Base-by-base conservation (phyloP, 805 yeast genomes). In the Candida qinlingensis region DNA sequence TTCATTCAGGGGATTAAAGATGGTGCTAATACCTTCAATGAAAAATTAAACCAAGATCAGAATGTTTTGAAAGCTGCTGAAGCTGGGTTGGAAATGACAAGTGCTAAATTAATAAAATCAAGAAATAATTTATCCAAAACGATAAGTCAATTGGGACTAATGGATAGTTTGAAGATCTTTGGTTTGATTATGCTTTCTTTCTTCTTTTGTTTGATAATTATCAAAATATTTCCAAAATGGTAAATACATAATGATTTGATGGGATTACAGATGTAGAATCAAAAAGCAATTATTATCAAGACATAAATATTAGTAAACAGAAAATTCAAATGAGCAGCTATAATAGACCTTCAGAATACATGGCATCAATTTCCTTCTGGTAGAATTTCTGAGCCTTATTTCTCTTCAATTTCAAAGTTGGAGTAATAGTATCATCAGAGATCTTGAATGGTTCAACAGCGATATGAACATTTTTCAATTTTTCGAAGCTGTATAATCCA, bases 401-500 rank as follows among this genome's bases (percentile, higher is more conserved):
- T 73, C 69, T 70, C 62, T 73, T 76, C 52, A 77, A 59, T 59
- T 77, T 77, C 58, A 75, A 54, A 6, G 86, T 81, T 41, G 85
- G 86, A 3, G 87, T 81, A 44, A 81, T 62, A 1, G 78, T 74
- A 43, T 77, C 79, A 46, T 75, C 75, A 42, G 71, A 79, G 35
- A 77, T 63, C 25, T 69, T 72, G 59, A 80, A 72, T 11, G 86
- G 85, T 52, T 80, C 83, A 46, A 76, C 46, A 30, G 61, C 73
- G 35, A 79, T 52, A 30, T 60, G 50, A 40, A 77, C 50, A 53
- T 80, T 80, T 58, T 73, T 75, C 42, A 80, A 48, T 53, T 71
- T 70, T 59, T 80, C 86, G 56, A 75, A 79, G 3, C 81, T 76
- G 48, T 69, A 67, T 41, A 80, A 61, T 4, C 67, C 65, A 45